These are phyloP conservation scores for Cystobasidium ongulense DNA, from an alignment of 768 basidiomycete genomes.

Conservation along the genomic window DNA sequence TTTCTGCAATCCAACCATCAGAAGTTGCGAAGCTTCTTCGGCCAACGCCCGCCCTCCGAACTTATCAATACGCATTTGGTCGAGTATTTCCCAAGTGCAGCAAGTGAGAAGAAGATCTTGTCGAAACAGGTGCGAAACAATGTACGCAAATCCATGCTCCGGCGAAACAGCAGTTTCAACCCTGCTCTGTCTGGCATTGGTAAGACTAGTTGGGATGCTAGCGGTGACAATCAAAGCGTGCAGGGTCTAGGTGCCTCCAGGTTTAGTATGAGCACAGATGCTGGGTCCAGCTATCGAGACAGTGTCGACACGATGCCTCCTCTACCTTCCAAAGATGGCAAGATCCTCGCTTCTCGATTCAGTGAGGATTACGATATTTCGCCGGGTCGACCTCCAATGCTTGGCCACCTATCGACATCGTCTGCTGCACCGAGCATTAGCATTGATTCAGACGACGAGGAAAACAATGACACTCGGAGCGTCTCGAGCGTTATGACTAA, in stretches of 20 bases:
- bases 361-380: conserved; percentile 22
- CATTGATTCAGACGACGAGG: conserved; percentile 35
- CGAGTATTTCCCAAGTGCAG: conserved; percentile 85
- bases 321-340: conserved; percentile 19
- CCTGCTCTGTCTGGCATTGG: background rate
- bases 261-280: conserved; percentile 40
- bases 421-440: conserved; percentile 25
- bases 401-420: background rate
- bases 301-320: conserved; percentile 21
- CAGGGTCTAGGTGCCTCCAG: conserved; percentile 17
- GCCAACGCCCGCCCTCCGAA: conserved; percentile 93
- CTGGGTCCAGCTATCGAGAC: conserved; percentile 31
- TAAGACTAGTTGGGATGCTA: conserved; percentile 39
- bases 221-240: background rate
- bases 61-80: conserved; percentile 88
- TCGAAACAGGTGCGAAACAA: conserved; percentile 81
- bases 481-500: background rate
- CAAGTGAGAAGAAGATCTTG: conserved; percentile 72
- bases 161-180: conserved; percentile 22
- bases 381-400: background rate
- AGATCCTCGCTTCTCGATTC: conserved; percentile 5
- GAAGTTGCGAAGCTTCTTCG: conserved; percentile 90
- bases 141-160: conserved; percentile 52
- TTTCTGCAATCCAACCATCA: conserved; percentile 5
- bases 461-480: background rate